Conservation (phyloP, 208 protist species). For the Herpetomonas tarakana region DNA sequence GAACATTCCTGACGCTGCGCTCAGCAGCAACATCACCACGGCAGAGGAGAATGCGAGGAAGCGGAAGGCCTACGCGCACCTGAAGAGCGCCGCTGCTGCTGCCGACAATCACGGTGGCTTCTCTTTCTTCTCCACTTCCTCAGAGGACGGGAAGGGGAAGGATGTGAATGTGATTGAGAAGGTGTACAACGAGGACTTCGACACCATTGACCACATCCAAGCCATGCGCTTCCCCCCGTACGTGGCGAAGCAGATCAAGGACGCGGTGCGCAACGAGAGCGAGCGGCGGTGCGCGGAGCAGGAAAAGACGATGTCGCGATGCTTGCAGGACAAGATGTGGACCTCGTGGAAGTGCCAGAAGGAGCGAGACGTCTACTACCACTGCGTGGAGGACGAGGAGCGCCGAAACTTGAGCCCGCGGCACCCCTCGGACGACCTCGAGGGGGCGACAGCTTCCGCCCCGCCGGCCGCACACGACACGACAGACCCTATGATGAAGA, state of each 20-base stretch:
- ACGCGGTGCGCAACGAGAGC: constrained; percentile 45
- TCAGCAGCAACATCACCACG: constrained; percentile 29
- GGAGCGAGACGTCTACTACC: constrained; percentile 69
- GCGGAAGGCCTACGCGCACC: constrained; percentile 31
- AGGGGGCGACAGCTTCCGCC: neutral
- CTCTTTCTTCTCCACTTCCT: neutral
- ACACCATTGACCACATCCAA: constrained; percentile 68
- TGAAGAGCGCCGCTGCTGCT: constrained; percentile 15
- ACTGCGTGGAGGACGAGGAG: constrained; percentile 50
- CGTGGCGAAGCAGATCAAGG: constrained; percentile 57
- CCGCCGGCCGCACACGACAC: neutral
- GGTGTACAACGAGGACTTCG: constrained; percentile 82
- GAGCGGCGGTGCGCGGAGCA: constrained; percentile 67
- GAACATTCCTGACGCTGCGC: constrained; percentile 16
- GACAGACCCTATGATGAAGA: neutral
- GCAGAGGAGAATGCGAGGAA: constrained; percentile 37
- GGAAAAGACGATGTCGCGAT: constrained; percentile 82
- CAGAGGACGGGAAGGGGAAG: neutral
- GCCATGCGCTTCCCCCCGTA: constrained; percentile 69
- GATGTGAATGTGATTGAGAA: constrained; percentile 74
- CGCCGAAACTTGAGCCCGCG: constrained; percentile 20
- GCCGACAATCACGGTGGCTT: neutral
- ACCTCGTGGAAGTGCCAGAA: constrained; percentile 90
- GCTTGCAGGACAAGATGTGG: constrained; percentile 88
- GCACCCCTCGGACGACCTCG: neutral